These are phyloP conservation scores for Lithocarpus polystachyus DNA, from an alignment of 306 rosid genomes.

Conservation along the genomic window DNA sequence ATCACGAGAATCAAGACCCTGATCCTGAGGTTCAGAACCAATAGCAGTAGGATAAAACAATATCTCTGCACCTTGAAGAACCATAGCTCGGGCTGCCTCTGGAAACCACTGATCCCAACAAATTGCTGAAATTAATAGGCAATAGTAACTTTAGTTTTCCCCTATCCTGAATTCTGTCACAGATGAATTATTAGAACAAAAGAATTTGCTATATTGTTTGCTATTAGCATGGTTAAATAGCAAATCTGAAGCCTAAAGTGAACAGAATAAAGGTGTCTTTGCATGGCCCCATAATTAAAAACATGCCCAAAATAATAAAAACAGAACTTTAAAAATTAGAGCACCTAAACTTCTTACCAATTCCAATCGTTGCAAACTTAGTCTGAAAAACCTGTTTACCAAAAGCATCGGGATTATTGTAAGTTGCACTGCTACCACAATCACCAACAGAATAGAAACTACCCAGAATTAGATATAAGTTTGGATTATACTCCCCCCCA, in stretches of 20 bases:
- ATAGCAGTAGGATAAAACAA: slow-evolving; percentile 95
- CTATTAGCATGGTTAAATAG: not conserved
- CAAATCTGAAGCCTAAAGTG: slow-evolving; percentile 4
- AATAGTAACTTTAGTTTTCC: slow-evolving; percentile 16
- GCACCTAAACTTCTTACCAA: slow-evolving; percentile 55
- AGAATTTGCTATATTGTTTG: not conserved
- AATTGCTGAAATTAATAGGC: slow-evolving; percentile 57
- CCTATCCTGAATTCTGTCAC: slow-evolving; percentile 2
- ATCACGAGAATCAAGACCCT: slow-evolving; percentile 74
- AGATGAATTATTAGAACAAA: slow-evolving; percentile 15
- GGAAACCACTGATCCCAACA: slow-evolving; percentile 99
- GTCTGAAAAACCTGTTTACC: slow-evolving; percentile 83
- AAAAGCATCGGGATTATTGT: slow-evolving; percentile 26
- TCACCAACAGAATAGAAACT: slow-evolving; percentile 11
- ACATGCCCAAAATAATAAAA: slow-evolving; percentile 5
- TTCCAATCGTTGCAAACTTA: slow-evolving; percentile 81
- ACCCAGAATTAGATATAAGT: not conserved
- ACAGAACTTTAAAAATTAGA: not conserved
- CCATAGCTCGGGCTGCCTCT: slow-evolving; percentile 94
- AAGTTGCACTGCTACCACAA: slow-evolving; percentile 8
- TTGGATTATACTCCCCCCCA: not conserved
- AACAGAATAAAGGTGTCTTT: not conserved
- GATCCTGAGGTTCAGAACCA: slow-evolving; percentile 95
- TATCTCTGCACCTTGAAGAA: slow-evolving; percentile 96
- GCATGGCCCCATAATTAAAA: not conserved